Conservation (phyloP, 2,329 filamentous ascomycete species). For the Clarireedia hainanense region DNA sequence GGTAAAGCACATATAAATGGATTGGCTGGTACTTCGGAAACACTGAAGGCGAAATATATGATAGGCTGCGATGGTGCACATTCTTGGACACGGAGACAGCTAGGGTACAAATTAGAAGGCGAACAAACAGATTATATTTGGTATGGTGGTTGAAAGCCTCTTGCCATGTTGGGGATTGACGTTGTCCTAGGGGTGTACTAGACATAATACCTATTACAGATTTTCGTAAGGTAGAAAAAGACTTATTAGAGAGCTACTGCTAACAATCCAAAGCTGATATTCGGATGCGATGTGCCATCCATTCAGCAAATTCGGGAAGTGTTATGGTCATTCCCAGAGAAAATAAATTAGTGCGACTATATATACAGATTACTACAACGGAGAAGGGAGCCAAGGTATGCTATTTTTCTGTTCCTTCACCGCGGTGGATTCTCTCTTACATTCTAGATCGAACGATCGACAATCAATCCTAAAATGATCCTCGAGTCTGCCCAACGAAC, state of each 20-base stretch:
- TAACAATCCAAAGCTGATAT: constrained; percentile 55
- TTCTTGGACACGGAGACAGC: constrained; percentile 40
- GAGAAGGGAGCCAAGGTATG: constrained; percentile 32
- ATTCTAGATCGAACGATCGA: constrained; percentile 44
- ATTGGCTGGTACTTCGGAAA: constrained; percentile 42
- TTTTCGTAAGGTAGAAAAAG: constrained; percentile 34
- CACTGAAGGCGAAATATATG: constrained; percentile 53
- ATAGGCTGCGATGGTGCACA: constrained; percentile 54
- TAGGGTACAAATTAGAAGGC: constrained; percentile 49
- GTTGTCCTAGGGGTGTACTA: constrained; percentile 36
- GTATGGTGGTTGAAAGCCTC: constrained; percentile 41
- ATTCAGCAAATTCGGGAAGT: constrained; percentile 43
- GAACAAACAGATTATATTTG: constrained; percentile 51
- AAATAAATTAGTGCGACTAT: constrained; percentile 48
- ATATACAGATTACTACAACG: constrained; percentile 49
- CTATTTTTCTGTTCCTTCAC: neutral
- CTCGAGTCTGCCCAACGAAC: constrained; percentile 56
- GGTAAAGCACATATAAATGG: constrained; percentile 26
- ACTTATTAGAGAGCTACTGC: constrained; percentile 37
- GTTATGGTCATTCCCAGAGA: constrained; percentile 57
- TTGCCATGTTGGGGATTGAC: constrained; percentile 10
- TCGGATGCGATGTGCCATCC: constrained; percentile 47
- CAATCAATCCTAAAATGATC: constrained; percentile 57
- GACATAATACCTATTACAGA: constrained; percentile 33
- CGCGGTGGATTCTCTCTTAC: no score